Conservation (phyloP, 495 filamentous ascomycete genomes). For the Talaromyces stipitatus region DNA sequence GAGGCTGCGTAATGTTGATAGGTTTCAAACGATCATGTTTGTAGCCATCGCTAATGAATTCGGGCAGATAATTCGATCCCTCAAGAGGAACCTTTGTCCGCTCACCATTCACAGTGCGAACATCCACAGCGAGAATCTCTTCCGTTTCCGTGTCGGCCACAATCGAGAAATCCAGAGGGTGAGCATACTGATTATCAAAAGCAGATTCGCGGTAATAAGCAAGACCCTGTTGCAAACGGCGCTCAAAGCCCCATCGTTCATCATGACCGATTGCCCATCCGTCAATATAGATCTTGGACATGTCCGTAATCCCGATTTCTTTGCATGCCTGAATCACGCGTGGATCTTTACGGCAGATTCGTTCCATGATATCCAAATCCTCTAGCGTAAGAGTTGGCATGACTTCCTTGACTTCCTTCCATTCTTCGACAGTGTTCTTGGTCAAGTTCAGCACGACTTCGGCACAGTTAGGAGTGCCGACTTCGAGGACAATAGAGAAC, state of each 20-base stretch:
- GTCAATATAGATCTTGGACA: conserved; percentile 78
- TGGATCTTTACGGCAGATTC: conserved; percentile 61
- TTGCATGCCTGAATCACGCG: conserved; percentile 83
- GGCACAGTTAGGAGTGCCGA: conserved; percentile 38
- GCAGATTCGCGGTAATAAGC: conserved; percentile 37
- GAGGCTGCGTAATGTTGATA: conserved; percentile 31
- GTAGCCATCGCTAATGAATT: conserved; percentile 28
- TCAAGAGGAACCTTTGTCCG: conserved; percentile 44
- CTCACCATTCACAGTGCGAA: conserved; percentile 71
- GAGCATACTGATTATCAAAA: conserved; percentile 37
- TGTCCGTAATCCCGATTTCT: conserved; percentile 76
- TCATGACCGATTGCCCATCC: conserved; percentile 37
- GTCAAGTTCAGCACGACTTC: conserved; percentile 72
- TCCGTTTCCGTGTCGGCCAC: conserved; percentile 68
- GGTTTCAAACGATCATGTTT: conserved; percentile 30
- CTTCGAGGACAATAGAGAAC: conserved; percentile 27
- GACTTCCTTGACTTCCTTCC: conserved; percentile 63
- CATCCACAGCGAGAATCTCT: conserved; percentile 87
- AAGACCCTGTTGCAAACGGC: conserved; percentile 31
- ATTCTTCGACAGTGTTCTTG: conserved; percentile 59
- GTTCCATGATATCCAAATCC: conserved; percentile 77
- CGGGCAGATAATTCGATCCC: conserved; percentile 47
- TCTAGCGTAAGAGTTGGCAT: conserved; percentile 88
- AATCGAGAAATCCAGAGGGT: conserved; percentile 30
- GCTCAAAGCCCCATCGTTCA: conserved; percentile 32